Evolutionary conservation across 345 rosid species (phyloP).

Genomic region (Euphorbia pulcherrima): DNA sequence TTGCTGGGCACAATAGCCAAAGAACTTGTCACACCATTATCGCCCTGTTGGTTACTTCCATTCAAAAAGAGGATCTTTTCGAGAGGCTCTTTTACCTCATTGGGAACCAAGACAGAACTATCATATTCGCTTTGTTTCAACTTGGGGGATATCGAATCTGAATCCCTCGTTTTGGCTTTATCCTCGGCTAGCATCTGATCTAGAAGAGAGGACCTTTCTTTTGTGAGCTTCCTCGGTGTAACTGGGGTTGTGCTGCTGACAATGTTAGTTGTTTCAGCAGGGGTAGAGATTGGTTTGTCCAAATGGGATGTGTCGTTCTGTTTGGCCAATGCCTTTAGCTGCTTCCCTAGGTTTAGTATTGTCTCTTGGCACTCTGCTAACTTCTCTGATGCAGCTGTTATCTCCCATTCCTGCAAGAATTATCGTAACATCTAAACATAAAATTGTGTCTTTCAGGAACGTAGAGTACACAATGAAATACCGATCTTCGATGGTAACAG

Average conservation of each 20-base stretch:
- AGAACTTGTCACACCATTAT: constrained; percentile 30
- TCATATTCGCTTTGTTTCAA: constrained; percentile 22
- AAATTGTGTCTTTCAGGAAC: too few relatives aligned
- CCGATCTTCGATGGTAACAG: not conserved
- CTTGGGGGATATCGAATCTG: constrained; percentile 11
- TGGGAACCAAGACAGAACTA: constrained; percentile 29
- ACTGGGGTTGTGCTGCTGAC: constrained; percentile 21
- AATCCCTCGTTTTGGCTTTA: constrained; percentile 18
- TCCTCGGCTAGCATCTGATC: constrained; percentile 92
- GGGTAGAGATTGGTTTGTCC: too few relatives aligned
- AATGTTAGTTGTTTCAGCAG: constrained; percentile 18
- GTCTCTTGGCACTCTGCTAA: constrained; percentile 93
- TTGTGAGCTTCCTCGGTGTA: constrained; percentile 36
- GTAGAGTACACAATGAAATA: not conserved
- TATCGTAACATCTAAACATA: too few relatives aligned
- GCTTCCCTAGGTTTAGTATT: constrained; percentile 80
- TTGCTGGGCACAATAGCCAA: constrained; percentile 56
- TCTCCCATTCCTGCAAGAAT: constrained; percentile 65
- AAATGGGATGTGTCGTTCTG: constrained; percentile 54
- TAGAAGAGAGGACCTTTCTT: constrained; percentile 66
- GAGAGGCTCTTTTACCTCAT: constrained; percentile 32
- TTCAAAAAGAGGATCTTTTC: constrained; percentile 31
- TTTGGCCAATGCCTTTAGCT: constrained; percentile 69
- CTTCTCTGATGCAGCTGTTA: constrained; percentile 86
- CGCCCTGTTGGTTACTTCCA: constrained; percentile 12